Evolutionary conservation across 345 rosid species (phyloP).

Genomic region (Sisymbrium irio): DNA sequence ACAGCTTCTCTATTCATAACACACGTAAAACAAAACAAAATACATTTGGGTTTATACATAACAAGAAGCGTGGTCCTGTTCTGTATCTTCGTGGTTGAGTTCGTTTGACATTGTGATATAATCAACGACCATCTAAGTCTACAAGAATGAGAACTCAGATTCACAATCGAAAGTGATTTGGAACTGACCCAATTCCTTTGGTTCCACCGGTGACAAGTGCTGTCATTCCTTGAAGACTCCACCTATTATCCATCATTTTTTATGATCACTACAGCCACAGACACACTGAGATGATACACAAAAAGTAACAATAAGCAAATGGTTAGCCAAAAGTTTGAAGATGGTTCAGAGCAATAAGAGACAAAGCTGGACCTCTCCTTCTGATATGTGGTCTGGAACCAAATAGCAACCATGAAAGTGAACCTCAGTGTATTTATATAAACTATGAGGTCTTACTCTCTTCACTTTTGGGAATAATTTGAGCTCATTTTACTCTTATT

Average conservation of each 20-base stretch:
- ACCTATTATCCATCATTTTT: not conserved
- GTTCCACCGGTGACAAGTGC: constrained; percentile 25
- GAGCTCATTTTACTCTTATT: not conserved
- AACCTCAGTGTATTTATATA: not conserved
- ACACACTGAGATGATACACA: not conserved
- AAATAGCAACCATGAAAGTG: not conserved
- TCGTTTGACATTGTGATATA: not conserved
- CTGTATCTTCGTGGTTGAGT: too few relatives aligned
- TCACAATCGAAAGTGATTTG: constrained; percentile 2
- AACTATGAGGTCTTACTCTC: not conserved
- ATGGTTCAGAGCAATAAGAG: not conserved
- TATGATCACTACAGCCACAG: not conserved
- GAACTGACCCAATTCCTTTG: constrained; percentile 15
- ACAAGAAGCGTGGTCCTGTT: too few relatives aligned
- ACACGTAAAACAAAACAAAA: too few relatives aligned
- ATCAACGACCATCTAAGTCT: too few relatives aligned
- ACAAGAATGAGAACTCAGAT: too few relatives aligned
- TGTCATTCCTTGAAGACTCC: constrained; percentile 24
- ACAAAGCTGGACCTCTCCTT: not conserved
- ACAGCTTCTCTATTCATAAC: too few relatives aligned
- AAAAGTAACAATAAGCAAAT: not conserved
- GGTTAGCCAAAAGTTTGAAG: not conserved
- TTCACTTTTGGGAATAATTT: not conserved
- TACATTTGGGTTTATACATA: too few relatives aligned
- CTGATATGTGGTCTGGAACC: not conserved